A percentile compares a stretch with the other conserved stretches of the same genome.
Evolutionary conservation across 2,329 filamentous ascomycete genomes (phyloP).

Genomic region (Aureobasidium namibiae): DNA sequence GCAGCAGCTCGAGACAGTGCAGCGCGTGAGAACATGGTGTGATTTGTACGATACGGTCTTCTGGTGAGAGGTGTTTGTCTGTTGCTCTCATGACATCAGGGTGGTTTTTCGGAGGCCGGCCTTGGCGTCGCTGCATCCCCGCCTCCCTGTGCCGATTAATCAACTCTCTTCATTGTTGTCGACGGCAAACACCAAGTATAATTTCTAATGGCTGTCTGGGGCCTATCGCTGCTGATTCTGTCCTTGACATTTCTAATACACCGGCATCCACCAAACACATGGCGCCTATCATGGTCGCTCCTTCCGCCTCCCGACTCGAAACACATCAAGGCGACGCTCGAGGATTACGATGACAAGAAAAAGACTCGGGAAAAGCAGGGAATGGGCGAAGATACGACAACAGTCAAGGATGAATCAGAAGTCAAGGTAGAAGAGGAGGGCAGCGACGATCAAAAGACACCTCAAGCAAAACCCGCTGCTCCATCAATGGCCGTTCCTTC

Average conservation of each 20-base stretch:
- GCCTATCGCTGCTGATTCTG: constrained; percentile 30
- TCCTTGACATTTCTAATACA: constrained; percentile 34
- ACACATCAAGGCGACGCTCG: background rate
- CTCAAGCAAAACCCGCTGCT: constrained; percentile 21
- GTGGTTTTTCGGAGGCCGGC: background rate
- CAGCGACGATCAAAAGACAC: constrained; percentile 20
- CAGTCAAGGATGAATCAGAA: background rate
- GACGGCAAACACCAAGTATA: too few relatives aligned
- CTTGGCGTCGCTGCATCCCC: background rate
- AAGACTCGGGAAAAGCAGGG: background rate
- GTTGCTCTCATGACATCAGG: constrained; percentile 5
- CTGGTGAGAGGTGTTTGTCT: background rate
- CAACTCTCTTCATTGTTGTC: background rate
- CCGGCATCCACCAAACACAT: constrained; percentile 30
- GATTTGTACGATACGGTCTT: background rate
- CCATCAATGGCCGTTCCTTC: constrained; percentile 16
- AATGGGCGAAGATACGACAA: background rate
- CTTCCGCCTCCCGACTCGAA: constrained; percentile 10
- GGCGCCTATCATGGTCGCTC: constrained; percentile 24
- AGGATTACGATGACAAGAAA: background rate
- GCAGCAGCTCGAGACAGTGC: constrained; percentile 17
- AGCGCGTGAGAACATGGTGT: constrained; percentile 6
- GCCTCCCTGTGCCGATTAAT: background rate
- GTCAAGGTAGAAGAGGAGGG: background rate
- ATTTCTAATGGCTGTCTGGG: constrained; percentile 33